These are phyloP conservation scores for Gamsiella multidivaricata DNA, from an alignment of 192 early-diverging fungal genomes.

Conservation along the genomic window DNA sequence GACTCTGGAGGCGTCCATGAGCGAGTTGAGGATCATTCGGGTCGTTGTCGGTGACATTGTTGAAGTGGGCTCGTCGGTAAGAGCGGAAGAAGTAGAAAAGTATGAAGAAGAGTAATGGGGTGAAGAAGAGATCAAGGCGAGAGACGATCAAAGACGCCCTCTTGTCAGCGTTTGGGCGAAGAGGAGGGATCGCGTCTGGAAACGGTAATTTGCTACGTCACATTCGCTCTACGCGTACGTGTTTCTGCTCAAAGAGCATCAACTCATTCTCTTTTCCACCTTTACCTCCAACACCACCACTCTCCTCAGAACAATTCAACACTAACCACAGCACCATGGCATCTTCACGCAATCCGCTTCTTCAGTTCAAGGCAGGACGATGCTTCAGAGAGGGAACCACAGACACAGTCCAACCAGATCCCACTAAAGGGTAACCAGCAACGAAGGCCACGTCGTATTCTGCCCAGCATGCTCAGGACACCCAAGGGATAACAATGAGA, in stretches of 20 bases:
- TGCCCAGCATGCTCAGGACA: too few relatives aligned
- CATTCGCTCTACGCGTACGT: too few relatives aligned
- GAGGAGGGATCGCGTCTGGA: too few relatives aligned
- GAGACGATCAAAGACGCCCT: too few relatives aligned
- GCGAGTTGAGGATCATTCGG: not conserved
- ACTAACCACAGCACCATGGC: constrained; percentile 12
- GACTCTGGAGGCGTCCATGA: not conserved
- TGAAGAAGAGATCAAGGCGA: not conserved
- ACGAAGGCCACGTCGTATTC: not conserved
- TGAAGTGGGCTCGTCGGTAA: not conserved
- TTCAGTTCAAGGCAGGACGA: constrained; percentile 81
- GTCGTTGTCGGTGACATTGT: not conserved
- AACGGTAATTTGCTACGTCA: too few relatives aligned
- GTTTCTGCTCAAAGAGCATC: not conserved
- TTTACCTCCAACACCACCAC: not conserved
- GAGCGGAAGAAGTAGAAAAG: not conserved
- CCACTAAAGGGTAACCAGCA: constrained; percentile 70
- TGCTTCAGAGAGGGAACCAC: constrained; percentile 72
- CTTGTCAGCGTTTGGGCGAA: too few relatives aligned
- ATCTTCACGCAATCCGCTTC: constrained; percentile 26
- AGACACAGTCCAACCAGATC: constrained; percentile 77
- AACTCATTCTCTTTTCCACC: not conserved
- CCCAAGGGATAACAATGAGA: too few relatives aligned
- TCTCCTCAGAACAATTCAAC: not conserved
- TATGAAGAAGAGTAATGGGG: not conserved